Evolutionary conservation across 768 basidiomycete species (phyloP), one percentile per base, ranked within the genome.

Genomic region (Auriscalpium orientale): DNA sequence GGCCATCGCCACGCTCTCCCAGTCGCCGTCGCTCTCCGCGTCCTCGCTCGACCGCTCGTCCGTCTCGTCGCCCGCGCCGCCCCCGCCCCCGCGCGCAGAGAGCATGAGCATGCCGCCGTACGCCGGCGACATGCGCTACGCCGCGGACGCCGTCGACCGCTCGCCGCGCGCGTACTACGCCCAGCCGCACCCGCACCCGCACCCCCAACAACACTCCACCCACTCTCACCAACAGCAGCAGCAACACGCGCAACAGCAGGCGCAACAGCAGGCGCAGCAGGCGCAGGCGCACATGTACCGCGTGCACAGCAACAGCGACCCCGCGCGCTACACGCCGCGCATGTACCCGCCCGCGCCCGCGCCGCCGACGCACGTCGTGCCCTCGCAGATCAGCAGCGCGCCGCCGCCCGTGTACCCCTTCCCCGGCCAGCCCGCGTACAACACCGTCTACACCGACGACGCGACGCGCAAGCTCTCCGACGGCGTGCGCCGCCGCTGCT

Each of bases 381-480:
- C 66, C 35, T 59, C 57, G 40, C 60, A 63, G 53, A 47, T 56
- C 56, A 57, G 57, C 43, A 34, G 51, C 43, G 54, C 45, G 8
- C 46, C 55, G 34, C 48, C 21, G 47, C 34, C 51, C 35, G 54
- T 68, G 6, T 72, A 72, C 62, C 67, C 74, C 16, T 68, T 73
- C 51, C 71, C 75, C 8, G 71, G 72, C 3, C 74, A 75, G 56
- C 68, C 62, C 40, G 67, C 70, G 33, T 71, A 70, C 50, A 58
- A 71, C 46, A 71, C 78, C 56, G 70, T 76, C 34, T 73, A 84
- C 70, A 90, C 89, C 0, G 86, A 89, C 68, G 89, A 91, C 61
- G 89, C 89, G 0, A 79, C 87, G 1, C 89, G 87, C 1, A 91
- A 91, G 70, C 75, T 90, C 55, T 85, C 81, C 65, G 86, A 89